These are phyloP conservation scores for Xylona heveae DNA, from an alignment of 495 filamentous ascomycete species.

Conservation along the genomic window DNA sequence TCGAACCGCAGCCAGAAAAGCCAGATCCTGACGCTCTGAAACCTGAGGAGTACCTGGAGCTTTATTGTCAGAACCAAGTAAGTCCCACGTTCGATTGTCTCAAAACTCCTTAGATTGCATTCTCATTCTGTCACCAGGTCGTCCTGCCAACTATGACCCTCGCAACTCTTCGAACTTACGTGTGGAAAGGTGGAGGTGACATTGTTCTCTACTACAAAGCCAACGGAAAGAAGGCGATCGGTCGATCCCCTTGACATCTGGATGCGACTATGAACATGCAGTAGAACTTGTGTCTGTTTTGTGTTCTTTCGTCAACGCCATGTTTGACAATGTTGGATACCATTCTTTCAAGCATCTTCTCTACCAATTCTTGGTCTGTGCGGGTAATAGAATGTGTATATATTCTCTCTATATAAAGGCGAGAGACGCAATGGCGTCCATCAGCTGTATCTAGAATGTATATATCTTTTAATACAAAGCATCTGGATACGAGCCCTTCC, in stretches of 20 bases:
- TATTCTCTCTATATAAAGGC: no score
- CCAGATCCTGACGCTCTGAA: constrained; percentile 38
- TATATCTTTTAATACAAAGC: no score
- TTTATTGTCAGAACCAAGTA: constrained; percentile 86
- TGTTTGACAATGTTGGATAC: no score
- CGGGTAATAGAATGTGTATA: no score
- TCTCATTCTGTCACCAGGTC: constrained; percentile 18
- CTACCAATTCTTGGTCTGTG: no score
- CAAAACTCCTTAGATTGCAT: constrained; percentile 3
- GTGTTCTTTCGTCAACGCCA: no score
- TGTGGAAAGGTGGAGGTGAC: constrained; percentile 85
- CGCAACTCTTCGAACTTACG: constrained; percentile 67
- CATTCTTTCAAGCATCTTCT: no score
- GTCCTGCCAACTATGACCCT: constrained; percentile 64
- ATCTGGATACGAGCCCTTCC: no score
- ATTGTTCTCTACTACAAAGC: constrained; percentile 78
- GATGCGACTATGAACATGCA: background rate
- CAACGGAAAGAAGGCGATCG: constrained; percentile 50
- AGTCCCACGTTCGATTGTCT: constrained; percentile 11
- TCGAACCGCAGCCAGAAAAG: constrained; percentile 40
- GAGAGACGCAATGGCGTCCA: no score
- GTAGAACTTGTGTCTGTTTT: no score
- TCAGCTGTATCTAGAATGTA: no score
- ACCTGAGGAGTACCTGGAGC: constrained; percentile 80
- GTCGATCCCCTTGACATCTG: no score